Conservation (phyloP, 176 grass and related monocot genomes). For the Alloteropsis semialata region DNA sequence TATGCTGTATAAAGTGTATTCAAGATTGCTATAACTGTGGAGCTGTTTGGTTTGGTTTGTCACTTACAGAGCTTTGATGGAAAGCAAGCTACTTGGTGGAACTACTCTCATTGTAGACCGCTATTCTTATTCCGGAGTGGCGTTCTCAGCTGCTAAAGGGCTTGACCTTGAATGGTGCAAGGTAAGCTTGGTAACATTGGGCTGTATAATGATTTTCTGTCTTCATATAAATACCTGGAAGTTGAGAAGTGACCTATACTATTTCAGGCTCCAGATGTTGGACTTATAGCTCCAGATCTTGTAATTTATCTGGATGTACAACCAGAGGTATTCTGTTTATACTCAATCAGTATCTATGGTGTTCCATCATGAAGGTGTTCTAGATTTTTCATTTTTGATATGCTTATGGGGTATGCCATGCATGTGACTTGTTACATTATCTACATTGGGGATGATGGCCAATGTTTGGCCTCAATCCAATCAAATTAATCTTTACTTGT, state of each 20-base stretch:
- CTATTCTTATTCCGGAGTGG: constrained; percentile 72
- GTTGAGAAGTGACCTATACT: neutral
- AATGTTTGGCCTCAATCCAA: neutral
- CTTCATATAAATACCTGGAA: constrained; percentile 1
- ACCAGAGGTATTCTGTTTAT: constrained; percentile 72
- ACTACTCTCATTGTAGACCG: constrained; percentile 67
- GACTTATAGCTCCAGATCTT: constrained; percentile 86
- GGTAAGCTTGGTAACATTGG: constrained; percentile 21
- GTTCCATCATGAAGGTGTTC: neutral
- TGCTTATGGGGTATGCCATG: neutral
- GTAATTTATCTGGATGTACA: constrained; percentile 89
- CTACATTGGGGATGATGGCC: neutral
- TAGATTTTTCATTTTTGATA: neutral
- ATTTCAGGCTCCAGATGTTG: constrained; percentile 74
- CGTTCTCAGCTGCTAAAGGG: constrained; percentile 70
- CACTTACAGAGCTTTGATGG: constrained; percentile 65
- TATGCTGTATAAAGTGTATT: neutral
- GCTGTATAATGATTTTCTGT: neutral
- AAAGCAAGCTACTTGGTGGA: constrained; percentile 77
- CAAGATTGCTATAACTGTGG: constrained; percentile 9
- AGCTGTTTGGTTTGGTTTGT: constrained; percentile 12
- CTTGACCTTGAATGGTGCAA: constrained; percentile 74
- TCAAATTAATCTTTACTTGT: neutral
- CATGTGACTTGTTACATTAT: neutral
- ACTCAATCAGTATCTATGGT: neutral